phyloP scores from a whole-genome alignment of 23 red algal genomes.

The Gracilaria gracilis region DNA sequence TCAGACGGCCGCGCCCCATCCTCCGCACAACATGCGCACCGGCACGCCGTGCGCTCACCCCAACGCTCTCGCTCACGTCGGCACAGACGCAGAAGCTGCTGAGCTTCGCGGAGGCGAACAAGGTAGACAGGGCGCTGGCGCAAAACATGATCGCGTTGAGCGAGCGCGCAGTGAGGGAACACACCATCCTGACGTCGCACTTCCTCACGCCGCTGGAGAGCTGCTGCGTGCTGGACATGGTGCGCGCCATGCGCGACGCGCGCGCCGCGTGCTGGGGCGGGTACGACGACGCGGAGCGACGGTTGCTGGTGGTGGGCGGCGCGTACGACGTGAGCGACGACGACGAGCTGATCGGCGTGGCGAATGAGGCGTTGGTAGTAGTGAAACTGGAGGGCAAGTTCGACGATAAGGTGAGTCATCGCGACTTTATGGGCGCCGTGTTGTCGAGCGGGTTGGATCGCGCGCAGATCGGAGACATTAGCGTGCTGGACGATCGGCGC shows the following conservation, averaged over 20 bases:
- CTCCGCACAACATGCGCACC: background rate
- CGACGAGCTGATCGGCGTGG: background rate
- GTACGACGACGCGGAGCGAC: conserved; percentile 71
- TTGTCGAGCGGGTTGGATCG: conserved; percentile 58
- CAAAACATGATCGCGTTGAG: conserved; percentile 4
- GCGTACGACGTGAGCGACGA: conserved; percentile 35
- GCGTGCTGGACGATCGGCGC: conserved; percentile 51
- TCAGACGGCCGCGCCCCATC: background rate
- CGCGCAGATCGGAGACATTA: conserved; percentile 74
- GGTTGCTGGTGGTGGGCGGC: conserved; percentile 47
- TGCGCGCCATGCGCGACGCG: conserved; percentile 36
- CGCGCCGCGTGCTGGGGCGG: conserved; percentile 56
- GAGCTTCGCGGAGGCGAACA: background rate
- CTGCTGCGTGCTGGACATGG: conserved; percentile 20
- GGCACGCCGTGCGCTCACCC: background rate
- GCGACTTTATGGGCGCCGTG: conserved; percentile 89
- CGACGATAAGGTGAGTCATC: conserved; percentile 42
- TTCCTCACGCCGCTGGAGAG: conserved; percentile 82
- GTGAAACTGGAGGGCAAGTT: conserved; percentile 71
- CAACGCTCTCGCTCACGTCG: background rate
- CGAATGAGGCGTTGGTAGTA: conserved; percentile 5
- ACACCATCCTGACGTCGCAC: conserved; percentile 10
- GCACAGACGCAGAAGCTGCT: conserved; percentile 13
- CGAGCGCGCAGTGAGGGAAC: conserved; percentile 35
- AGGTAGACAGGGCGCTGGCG: background rate